A percentile compares a stretch with the other conserved stretches of the same genome.
These are phyloP conservation scores for Euphorbia tirucalli DNA, from an alignment of 345 rosid genomes.

Conservation along the genomic window DNA sequence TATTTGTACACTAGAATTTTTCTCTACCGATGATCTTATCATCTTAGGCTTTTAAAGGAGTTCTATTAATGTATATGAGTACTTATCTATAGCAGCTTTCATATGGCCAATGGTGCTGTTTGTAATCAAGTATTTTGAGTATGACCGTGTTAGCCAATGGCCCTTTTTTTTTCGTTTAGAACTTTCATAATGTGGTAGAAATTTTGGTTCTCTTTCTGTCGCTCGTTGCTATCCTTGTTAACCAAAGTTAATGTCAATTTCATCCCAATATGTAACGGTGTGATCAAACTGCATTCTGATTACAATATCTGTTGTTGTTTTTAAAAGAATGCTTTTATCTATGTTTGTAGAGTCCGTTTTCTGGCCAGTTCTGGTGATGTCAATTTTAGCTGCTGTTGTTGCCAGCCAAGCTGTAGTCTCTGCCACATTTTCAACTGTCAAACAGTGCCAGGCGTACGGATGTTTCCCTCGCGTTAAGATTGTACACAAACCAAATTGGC, in stretches of 20 bases:
- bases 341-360: conserved; percentile 51
- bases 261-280: background rate
- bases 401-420: conserved; percentile 83
- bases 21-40: too few relatives aligned
- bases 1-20: too few relatives aligned
- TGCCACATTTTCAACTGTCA: conserved; percentile 71
- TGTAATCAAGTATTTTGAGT: background rate
- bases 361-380: conserved; percentile 78
- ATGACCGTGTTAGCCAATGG: background rate
- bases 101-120: background rate
- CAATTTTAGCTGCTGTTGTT: conserved; percentile 75
- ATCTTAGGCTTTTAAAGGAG: conserved; percentile 3
- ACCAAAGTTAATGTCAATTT: background rate
- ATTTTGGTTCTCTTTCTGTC: conserved; percentile 10
- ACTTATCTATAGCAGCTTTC: background rate
- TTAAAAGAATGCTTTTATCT: conserved; percentile 13
- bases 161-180: background rate
- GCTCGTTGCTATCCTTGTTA: conserved; percentile 1
- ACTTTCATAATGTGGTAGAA: too few relatives aligned
- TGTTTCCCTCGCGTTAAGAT: conserved; percentile 95
- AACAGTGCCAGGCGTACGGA: conserved; percentile 81
- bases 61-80: background rate
- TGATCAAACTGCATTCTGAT: background rate
- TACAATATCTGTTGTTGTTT: too few relatives aligned
- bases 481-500: conserved; percentile 82